A percentile compares a stretch with the other conserved stretches of the same genome.
These are phyloP conservation scores for Pyrrhoderma noxium DNA, from an alignment of 1,284 basidiomycete genomes.

Conservation along the genomic window DNA sequence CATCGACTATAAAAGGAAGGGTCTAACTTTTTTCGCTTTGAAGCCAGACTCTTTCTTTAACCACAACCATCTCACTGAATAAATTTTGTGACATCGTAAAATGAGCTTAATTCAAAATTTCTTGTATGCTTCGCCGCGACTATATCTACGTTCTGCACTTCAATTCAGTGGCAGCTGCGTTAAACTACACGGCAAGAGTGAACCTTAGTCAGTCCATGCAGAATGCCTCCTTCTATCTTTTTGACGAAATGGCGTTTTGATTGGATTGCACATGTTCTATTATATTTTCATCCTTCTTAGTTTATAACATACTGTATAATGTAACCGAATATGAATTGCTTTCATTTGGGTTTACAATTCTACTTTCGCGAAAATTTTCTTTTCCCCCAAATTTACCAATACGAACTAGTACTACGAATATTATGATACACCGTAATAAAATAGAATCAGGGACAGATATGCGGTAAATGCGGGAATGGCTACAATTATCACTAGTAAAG, in stretches of 20 bases:
- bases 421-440: neutral
- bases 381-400: neutral
- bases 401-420: neutral
- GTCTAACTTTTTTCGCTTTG: no score
- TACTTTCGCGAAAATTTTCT: neutral
- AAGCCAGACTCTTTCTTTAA: neutral
- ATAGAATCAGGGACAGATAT: neutral
- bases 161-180: constrained; percentile 41
- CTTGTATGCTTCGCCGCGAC: constrained; percentile 35
- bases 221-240: constrained; percentile 43
- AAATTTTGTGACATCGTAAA: neutral
- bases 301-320: neutral
- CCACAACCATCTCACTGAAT: neutral
- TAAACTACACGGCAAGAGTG: constrained; percentile 61
- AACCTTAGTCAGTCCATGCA: constrained; percentile 34
- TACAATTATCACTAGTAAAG: neutral
- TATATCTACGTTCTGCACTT: constrained; percentile 55
- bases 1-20: no score
- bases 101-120: constrained; percentile 1
- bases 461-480: neutral
- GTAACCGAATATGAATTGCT: neutral
- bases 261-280: constrained; percentile 36
- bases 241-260: constrained; percentile 50
- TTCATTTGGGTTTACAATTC: neutral
- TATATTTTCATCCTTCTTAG: neutral